These are phyloP conservation scores for Syncephalastrum contaminatum DNA, from an alignment of 371 early-diverging fungal genomes.

Conservation along the genomic window DNA sequence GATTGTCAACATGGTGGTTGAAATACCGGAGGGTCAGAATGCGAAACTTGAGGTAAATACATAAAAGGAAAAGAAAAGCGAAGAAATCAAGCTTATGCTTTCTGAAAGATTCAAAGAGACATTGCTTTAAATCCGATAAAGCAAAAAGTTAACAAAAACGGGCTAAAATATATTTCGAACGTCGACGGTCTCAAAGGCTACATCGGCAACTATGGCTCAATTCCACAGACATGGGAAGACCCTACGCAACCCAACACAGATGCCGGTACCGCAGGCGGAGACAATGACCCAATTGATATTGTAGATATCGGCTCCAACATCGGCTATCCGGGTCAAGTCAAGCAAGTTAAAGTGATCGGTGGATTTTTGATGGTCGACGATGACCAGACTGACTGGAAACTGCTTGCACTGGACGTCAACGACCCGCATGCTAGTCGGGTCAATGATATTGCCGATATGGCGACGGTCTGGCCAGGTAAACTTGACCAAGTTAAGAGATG, in stretches of 20 bases:
- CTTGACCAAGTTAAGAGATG: conserved; percentile 80
- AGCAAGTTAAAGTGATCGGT: conserved; percentile 95
- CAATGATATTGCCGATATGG: conserved; percentile 85
- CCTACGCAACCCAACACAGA: conserved; percentile 82
- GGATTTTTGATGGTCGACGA: conserved; percentile 93
- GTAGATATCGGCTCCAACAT: conserved; percentile 89
- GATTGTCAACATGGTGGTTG: conserved; percentile 95
- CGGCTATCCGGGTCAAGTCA: conserved; percentile 87
- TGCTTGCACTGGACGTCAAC: conserved; percentile 88
- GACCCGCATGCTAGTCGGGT: conserved; percentile 87
- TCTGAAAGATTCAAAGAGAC: conserved; percentile 78
- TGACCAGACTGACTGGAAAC: conserved; percentile 98
- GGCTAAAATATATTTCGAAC: conserved; percentile 96
- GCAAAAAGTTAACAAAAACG: conserved; percentile 98
- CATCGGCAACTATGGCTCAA: conserved; percentile 99
- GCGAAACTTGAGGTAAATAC: conserved; percentile 94
- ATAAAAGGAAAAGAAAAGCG: background rate
- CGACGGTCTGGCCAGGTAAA: conserved; percentile 81
- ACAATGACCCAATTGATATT: conserved; percentile 96
- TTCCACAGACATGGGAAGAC: conserved; percentile 99
- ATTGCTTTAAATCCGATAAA: conserved; percentile 97
- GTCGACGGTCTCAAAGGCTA: conserved; percentile 99
- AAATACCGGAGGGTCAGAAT: conserved; percentile 99
- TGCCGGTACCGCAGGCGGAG: conserved; percentile 83
- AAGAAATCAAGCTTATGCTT: too few relatives aligned